These are phyloP conservation scores for Kurtzmaniella natalensis DNA, from an alignment of 1,139 yeast genomes.

Conservation along the genomic window DNA sequence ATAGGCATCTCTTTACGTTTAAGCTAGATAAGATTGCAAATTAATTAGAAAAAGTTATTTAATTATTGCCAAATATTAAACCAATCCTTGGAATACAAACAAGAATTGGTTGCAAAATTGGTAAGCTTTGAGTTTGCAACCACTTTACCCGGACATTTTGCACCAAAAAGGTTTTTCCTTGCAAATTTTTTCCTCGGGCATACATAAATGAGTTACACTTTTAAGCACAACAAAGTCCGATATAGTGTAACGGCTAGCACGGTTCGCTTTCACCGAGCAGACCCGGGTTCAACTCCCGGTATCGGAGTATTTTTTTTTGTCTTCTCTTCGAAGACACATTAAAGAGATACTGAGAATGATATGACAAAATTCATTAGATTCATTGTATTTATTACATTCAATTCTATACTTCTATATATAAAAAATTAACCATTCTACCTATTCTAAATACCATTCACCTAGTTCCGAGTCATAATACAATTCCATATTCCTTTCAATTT, in stretches of 20 bases:
- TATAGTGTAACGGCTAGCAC: slow-evolving; percentile 28
- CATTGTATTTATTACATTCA: no score
- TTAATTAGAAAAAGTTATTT: no score
- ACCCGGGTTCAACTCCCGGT: slow-evolving; percentile 52
- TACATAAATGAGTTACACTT: neutral
- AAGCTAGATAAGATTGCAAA: neutral
- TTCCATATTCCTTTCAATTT: slow-evolving; percentile 3
- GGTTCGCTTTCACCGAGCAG: slow-evolving; percentile 26
- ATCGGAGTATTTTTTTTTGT: slow-evolving; percentile 26
- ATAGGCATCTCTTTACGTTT: slow-evolving; percentile 43
- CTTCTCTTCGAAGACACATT: neutral
- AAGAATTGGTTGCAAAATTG: slow-evolving; percentile 3
- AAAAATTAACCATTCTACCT: no score
- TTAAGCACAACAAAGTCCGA: slow-evolving; percentile 20
- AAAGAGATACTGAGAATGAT: no score
- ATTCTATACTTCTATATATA: no score
- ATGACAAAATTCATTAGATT: no score
- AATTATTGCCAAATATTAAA: no score
- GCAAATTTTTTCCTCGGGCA: slow-evolving; percentile 15
- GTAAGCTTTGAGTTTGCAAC: slow-evolving; percentile 1
- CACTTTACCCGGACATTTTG: neutral
- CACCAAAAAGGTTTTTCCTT: slow-evolving; percentile 4
- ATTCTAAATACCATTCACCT: no score
- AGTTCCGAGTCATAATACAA: neutral
- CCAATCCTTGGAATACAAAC: neutral